Base-by-base conservation (phyloP, 257 asterid genomes). In the Jaltomata sinuosa region DNA sequence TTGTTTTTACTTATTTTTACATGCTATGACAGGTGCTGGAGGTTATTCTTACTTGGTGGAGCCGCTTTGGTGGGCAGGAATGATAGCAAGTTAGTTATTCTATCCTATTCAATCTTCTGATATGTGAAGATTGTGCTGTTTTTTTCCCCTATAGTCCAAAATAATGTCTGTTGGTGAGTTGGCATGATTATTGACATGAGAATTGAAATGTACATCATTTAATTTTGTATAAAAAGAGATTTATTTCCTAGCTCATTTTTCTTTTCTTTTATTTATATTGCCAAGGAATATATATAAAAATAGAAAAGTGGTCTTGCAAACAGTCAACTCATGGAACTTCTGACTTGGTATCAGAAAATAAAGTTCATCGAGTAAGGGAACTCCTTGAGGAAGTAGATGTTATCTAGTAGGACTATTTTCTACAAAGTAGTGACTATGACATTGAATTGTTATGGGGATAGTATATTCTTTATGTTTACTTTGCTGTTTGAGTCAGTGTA, bases 51-150 rank as follows among this genome's bases (percentile, higher is more conserved):
- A 95, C 87, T 86, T 95, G 52, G 87, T 88, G 32, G 98, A 95
- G 88, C 97, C 98, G 49, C 89, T 93, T n/a, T 95, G 98, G 98
- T 95, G 98, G 98, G 88, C 90, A 32, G 98, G 98, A 87, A 90
- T 94, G 98, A 91, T 94, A 53, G 87, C 97, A 80, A 95, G 98
- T 93, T 85, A 92, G 95, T 77, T 84, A 11, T 4, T 14, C 55
- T 47, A 76, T 49, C 81, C 38, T 8, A 76, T 47, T 76, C 61
- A 76, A 47, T 76, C 27, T 76, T 76, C 16, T 76, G 81, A 76
- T 47, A 49, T 8, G 8, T 76, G 59, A 45, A 40, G 81, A 76
- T 45, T 76, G 81, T 76, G 36, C 36, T 72, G 55, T 8, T 45
- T 10, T 47, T 72, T 6, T 15, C 31, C 11, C 32, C 25, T 45